Percentiles rank a stretch among this genome's conserved stretches.
Evolutionary conservation across 768 basidiomycete species (phyloP).

Genomic region (Cystoderma amianthinum): DNA sequence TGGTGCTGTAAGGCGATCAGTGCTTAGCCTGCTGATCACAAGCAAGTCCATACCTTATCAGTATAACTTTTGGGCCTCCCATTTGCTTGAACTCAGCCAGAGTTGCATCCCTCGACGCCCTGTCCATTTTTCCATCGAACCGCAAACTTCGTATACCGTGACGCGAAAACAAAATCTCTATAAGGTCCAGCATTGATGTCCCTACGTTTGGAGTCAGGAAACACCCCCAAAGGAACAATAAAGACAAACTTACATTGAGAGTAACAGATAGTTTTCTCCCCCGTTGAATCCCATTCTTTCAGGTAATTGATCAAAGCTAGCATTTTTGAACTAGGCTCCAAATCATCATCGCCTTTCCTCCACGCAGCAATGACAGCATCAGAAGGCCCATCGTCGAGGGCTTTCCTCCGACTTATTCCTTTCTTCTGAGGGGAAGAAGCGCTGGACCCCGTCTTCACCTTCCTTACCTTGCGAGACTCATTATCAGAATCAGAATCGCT

Average conservation of each 20-base stretch:
- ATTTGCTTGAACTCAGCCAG: conserved; percentile 46
- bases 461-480: too few relatives aligned
- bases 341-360: conserved; percentile 51
- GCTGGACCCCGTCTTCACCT: too few relatives aligned
- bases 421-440: background rate
- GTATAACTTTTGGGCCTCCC: conserved; percentile 55
- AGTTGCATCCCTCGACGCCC: conserved; percentile 39
- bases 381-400: conserved; percentile 31
- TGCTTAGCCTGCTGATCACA: background rate
- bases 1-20: conserved; percentile 31
- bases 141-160: conserved; percentile 52
- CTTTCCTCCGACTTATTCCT: conserved; percentile 21
- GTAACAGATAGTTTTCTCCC: conserved; percentile 67
- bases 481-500: conserved; percentile 19
- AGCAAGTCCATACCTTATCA: conserved; percentile 44
- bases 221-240: background rate
- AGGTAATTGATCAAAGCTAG: conserved; percentile 45
- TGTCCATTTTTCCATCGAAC: conserved; percentile 67
- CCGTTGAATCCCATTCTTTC: conserved; percentile 48
- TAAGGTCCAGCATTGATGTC: conserved; percentile 67
- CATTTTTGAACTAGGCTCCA: conserved; percentile 71
- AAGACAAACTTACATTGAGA: conserved; percentile 49
- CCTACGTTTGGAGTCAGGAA: conserved; percentile 27
- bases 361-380: conserved; percentile 44
- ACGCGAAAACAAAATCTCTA: conserved; percentile 53